These are phyloP conservation scores for Penicillium glabrum DNA, from an alignment of 2,329 filamentous ascomycete genomes.

Conservation along the genomic window DNA sequence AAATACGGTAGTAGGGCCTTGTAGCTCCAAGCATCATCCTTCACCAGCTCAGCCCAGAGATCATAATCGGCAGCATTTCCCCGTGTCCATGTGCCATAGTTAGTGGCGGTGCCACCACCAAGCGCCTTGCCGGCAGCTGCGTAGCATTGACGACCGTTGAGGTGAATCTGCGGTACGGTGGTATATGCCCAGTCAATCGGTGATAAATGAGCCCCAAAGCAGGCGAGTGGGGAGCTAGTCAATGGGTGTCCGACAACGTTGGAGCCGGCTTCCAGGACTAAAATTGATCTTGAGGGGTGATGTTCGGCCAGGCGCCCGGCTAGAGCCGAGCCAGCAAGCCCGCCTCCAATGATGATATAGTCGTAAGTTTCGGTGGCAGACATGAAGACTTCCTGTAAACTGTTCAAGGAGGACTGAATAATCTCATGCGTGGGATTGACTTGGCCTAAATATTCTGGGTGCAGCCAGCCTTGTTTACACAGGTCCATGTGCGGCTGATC, in stretches of 20 bases:
- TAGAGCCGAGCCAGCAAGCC: constrained; percentile 6
- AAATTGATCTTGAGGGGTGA: constrained; percentile 1
- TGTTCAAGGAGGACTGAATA: too few species aligned
- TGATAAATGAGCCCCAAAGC: constrained; percentile 16
- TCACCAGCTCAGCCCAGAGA: constrained; percentile 19
- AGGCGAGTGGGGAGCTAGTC: constrained; percentile 14
- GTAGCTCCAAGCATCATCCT: constrained; percentile 23
- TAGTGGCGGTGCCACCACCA: constrained; percentile 29
- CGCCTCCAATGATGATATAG: constrained; percentile 11
- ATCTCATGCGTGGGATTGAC: too few species aligned
- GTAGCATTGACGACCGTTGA: constrained; percentile 25
- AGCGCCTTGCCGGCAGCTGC: constrained; percentile 31
- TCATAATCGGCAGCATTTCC: constrained; percentile 21
- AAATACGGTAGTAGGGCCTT: constrained; percentile 21
- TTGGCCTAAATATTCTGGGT: too few species aligned
- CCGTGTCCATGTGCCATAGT: constrained; percentile 27
- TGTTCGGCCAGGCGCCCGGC: constrained; percentile 2
- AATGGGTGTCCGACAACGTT: constrained; percentile 2
- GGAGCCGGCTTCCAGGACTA: constrained; percentile 4
- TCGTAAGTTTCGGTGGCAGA: not conserved
- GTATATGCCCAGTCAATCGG: constrained; percentile 34
- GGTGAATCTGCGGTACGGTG: constrained; percentile 31
- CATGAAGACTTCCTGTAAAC: not conserved
- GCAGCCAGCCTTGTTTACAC: too few species aligned
- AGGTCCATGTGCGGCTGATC: too few species aligned